These are phyloP conservation scores for Alternaria metachromatica DNA, from an alignment of 2,329 filamentous ascomycete genomes.

Conservation along the genomic window DNA sequence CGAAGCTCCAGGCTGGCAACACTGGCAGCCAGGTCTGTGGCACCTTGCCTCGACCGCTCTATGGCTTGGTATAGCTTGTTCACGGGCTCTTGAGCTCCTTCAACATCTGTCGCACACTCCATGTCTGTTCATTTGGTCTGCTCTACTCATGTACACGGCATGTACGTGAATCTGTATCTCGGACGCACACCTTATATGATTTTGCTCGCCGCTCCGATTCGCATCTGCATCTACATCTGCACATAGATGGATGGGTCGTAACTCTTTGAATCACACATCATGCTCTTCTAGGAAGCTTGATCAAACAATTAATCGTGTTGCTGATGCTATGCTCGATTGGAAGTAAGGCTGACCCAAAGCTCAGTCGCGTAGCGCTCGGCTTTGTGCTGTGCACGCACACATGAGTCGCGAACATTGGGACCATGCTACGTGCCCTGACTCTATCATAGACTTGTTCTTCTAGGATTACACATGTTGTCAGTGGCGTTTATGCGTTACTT, in stretches of 20 bases:
- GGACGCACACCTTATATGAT: background rate
- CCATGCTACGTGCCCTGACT: background rate
- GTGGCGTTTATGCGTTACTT: background rate
- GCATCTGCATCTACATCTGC: background rate
- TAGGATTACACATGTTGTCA: background rate
- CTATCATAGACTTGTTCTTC: background rate
- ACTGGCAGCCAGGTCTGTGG: slow-evolving; percentile 15
- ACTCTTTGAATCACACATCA: background rate
- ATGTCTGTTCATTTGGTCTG: background rate
- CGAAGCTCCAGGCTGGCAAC: slow-evolving; percentile 36
- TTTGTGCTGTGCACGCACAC: background rate
- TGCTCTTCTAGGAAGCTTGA: background rate
- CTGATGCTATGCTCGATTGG: background rate
- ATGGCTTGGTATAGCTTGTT: slow-evolving; percentile 39
- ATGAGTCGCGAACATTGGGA: background rate
- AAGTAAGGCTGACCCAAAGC: background rate
- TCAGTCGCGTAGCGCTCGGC: background rate
- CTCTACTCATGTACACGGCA: background rate
- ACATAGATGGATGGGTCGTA: background rate
- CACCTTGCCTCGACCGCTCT: slow-evolving; percentile 45
- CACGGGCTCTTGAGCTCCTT: background rate
- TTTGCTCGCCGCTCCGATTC: background rate
- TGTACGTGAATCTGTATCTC: background rate
- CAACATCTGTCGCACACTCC: background rate
- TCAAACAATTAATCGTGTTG: background rate